Evolutionary conservation across 2,329 filamentous ascomycete species (phyloP).

Genomic region (Phyllosticta paracitricarpa): DNA sequence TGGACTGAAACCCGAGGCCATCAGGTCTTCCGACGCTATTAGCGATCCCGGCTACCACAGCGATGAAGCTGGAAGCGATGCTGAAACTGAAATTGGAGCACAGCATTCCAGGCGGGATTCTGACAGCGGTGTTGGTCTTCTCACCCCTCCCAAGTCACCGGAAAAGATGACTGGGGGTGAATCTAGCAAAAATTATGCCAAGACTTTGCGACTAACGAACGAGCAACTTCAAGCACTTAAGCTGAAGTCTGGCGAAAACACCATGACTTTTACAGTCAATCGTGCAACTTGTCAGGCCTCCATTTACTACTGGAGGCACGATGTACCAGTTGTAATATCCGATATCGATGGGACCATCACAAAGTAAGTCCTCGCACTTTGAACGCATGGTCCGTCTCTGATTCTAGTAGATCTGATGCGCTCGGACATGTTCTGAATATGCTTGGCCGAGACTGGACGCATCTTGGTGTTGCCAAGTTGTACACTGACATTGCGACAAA

Average conservation of each 20-base stretch:
- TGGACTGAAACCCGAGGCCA: conserved; percentile 40
- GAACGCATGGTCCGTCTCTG: conserved; percentile 12
- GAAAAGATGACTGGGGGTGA: conserved; percentile 46
- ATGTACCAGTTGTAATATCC: conserved; percentile 90
- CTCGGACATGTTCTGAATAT: conserved; percentile 90
- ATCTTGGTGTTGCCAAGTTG: conserved; percentile 89
- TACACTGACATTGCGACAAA: conserved; percentile 94
- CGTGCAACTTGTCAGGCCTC: conserved; percentile 81
- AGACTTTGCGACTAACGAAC: conserved; percentile 88
- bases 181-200: conserved; percentile 82
- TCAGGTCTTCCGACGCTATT: conserved; percentile 63
- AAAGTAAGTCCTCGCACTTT: conserved; percentile 43
- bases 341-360: conserved; percentile 99
- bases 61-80: conserved; percentile 60
- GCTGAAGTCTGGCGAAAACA: conserved; percentile 76
- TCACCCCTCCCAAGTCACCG: conserved; percentile 47
- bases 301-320: conserved; percentile 89
- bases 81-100: conserved; percentile 39
- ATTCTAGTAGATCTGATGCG: conserved; percentile 55
- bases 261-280: conserved; percentile 94
- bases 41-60: conserved; percentile 95
- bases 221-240: conserved; percentile 84
- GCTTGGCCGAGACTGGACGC: conserved; percentile 97
- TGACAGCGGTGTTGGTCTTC: conserved; percentile 53
- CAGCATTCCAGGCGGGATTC: conserved; percentile 58